Evolutionary conservation across 2,329 filamentous ascomycete species (phyloP).

Genomic region (Pseudopithomyces chartarum): DNA sequence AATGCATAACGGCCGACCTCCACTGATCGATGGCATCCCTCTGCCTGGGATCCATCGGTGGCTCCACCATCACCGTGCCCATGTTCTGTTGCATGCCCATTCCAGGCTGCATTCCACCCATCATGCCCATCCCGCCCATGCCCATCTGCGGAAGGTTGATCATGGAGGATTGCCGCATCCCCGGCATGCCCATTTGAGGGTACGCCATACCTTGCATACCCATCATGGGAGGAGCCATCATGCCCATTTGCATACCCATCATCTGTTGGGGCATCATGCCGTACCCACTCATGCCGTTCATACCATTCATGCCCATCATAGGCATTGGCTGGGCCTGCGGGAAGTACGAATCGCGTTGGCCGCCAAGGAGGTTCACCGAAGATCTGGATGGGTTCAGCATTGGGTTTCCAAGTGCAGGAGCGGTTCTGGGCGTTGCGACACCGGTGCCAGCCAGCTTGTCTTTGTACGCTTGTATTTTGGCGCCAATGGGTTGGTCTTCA

Average conservation of each 20-base stretch:
- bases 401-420: slow-evolving; percentile 13
- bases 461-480: slow-evolving; percentile 46
- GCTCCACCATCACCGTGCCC: slow-evolving; percentile 26
- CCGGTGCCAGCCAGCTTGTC: slow-evolving; percentile 28
- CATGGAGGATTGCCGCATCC: slow-evolving; percentile 20
- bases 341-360: slow-evolving; percentile 19
- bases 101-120: slow-evolving; percentile 17
- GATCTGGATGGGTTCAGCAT: slow-evolving; percentile 18
- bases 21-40: slow-evolving; percentile 64
- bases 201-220: slow-evolving; percentile 15
- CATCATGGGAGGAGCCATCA: slow-evolving; percentile 10
- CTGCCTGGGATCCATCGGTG: slow-evolving; percentile 54
- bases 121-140: slow-evolving; percentile 5
- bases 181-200: slow-evolving; percentile 19
- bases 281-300: slow-evolving; percentile 19
- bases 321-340: slow-evolving; percentile 14
- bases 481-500: slow-evolving; percentile 35
- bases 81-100: slow-evolving; percentile 13
- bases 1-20: slow-evolving; percentile 53
- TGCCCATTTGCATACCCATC: slow-evolving; percentile 15
- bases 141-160: slow-evolving; percentile 16
- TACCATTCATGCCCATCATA: slow-evolving; percentile 26
- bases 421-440: slow-evolving; percentile 9
- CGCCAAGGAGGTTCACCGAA: slow-evolving; percentile 16
- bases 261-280: slow-evolving; percentile 20